Base-by-base conservation (phyloP, 2,329 filamentous ascomycete genomes). In the Monosporascus sp. region DNA sequence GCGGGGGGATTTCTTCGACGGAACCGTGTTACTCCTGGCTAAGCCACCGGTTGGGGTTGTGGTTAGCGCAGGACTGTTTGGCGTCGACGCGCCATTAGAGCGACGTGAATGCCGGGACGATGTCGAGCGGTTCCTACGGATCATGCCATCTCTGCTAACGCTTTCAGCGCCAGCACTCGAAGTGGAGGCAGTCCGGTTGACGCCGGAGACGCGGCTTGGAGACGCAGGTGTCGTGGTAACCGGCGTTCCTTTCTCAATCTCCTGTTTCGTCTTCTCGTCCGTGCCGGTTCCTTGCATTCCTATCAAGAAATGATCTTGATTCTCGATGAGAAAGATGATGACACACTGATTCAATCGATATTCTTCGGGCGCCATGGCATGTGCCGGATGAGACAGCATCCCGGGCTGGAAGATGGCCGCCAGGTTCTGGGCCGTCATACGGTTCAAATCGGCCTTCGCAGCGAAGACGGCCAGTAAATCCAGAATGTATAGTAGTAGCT, bases 281-380 rank as follows among this genome's bases (percentile, higher is more conserved):
- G 92, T 89, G n/a, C 85, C 92, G n/a, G 92, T 97, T 45, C 94
- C 94, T 67, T 91, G 90, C 94, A 99, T 99, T 52, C 94, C 94
- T 59, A 99, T 95, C 60, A 99, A 77, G 77, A 99, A 99, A 71
- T 96, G 90, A 66, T 99, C 94, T 70, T 99, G 94, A 65, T 99
- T 96, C 68, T 97, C 92, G 60, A 99, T 99, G 62, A 99, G 75
- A 71, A 99, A 99, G 49, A 99, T 96, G 58, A 99, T 81, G 20
- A 99, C 93, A 64, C 94, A 93, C 77, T 99, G 94, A 68, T 95
- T 97, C 6, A 99, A 77, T 35, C 91, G 86, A 69, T 99, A 99
- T 67, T 97, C 93, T 53, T 89, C 84, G 0, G 94, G 94, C 1
- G 91, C 87, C 93, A 99, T 97, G 65, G 96, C 92, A 69, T 99